A percentile compares a stretch with the other conserved stretches of the same genome.
Conservation (phyloP, 805 yeast species). For the Yueomyces sinensis region DNA sequence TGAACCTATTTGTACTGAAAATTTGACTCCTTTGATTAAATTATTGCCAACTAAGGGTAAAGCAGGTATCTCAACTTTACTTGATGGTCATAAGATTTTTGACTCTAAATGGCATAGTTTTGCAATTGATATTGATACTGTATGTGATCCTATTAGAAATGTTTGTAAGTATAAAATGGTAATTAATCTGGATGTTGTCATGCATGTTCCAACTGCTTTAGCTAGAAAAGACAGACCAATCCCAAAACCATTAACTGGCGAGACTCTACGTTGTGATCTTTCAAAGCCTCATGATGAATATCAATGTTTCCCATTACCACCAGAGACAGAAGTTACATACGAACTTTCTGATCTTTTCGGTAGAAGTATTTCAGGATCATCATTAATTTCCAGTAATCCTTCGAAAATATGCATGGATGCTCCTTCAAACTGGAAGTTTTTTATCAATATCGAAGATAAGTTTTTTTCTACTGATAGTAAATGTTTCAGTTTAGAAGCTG, state of each 20-base stretch:
- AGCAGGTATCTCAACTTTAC: conserved; percentile 70
- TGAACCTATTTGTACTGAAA: conserved; percentile 95
- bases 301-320: conserved; percentile 70
- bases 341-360: conserved; percentile 60
- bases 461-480: conserved; percentile 23
- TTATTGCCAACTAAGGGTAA: conserved; percentile 85
- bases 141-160: conserved; percentile 27
- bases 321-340: conserved; percentile 34
- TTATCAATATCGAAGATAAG: conserved; percentile 18
- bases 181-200: conserved; percentile 57
- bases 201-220: conserved; percentile 57
- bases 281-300: conserved; percentile 44
- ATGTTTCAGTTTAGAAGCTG: conserved; percentile 24
- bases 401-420: conserved; percentile 29
- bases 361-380: conserved; percentile 46
- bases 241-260: conserved; percentile 67
- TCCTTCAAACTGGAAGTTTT: conserved; percentile 35
- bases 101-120: conserved; percentile 91
- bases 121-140: conserved; percentile 66
- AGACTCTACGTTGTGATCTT: conserved; percentile 60
- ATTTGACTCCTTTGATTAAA: conserved; percentile 84
- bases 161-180: conserved; percentile 41
- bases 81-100: conserved; percentile 84
- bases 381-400: conserved; percentile 36
- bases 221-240: conserved; percentile 53